A percentile compares a stretch with the other conserved stretches of the same genome.
phyloP scores from a whole-genome alignment of 2,329 filamentous ascomycete genomes.

The Cladosporium sp. region DNA sequence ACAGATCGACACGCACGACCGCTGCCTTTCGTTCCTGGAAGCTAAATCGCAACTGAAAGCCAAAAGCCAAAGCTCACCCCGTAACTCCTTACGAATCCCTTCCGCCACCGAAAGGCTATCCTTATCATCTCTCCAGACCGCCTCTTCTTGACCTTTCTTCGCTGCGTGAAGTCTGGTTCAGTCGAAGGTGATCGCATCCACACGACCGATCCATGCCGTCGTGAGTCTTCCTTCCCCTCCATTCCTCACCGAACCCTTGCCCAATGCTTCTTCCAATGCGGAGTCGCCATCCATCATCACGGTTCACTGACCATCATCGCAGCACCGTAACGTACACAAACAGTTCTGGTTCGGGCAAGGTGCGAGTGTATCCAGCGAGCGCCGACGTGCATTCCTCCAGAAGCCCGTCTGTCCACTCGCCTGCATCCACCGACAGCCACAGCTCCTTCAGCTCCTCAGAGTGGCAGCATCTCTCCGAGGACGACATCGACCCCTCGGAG shows the following conservation, averaged over 20 bases:
- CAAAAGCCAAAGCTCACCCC: conserved; percentile 14
- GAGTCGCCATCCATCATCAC: neutral
- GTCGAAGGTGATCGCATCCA: conserved; percentile 18
- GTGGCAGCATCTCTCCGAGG: conserved; percentile 29
- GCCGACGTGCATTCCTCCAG: conserved; percentile 13
- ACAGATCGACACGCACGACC: conserved; percentile 9
- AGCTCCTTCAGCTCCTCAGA: conserved; percentile 27
- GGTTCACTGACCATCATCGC: conserved; percentile 1
- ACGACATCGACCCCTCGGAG: conserved; percentile 47
- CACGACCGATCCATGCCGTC: conserved; percentile 23
- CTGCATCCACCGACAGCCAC: conserved; percentile 25
- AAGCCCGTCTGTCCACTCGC: conserved; percentile 28
- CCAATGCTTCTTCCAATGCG: conserved; percentile 6
- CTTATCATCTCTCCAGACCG: conserved; percentile 15
- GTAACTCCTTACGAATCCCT: neutral
- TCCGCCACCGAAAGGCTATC: conserved; percentile 5
- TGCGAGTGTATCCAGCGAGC: conserved; percentile 7
- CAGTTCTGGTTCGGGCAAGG: conserved; percentile 13
- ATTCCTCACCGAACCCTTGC: conserved; percentile 3
- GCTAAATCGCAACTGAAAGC: no score
- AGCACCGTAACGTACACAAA: conserved; percentile 7
- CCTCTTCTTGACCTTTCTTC: conserved; percentile 22
- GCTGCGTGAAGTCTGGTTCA: conserved; percentile 19
- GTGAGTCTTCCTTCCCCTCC: conserved; percentile 15
- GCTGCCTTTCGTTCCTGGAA: conserved; percentile 15